Base-by-base conservation (phyloP, 164 flowering plant species). In the Stephania yunnanensis region DNA sequence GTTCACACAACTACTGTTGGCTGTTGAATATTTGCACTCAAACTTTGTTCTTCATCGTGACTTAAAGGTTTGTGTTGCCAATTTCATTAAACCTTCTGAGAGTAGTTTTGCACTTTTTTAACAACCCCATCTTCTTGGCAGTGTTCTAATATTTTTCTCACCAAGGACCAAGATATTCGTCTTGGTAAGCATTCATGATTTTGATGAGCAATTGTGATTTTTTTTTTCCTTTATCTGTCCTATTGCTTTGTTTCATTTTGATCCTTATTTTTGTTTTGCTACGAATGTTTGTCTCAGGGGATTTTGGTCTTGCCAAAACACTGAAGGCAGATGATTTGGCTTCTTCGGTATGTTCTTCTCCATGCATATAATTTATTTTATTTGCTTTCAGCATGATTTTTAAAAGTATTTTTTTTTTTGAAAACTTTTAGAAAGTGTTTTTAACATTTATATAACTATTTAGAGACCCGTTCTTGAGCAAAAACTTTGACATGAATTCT, bases 111-210 rank as follows among this genome's bases (percentile, higher is more conserved):
- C n/a, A 86, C 68, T 71, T 68, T 1, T 73, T 52, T 50, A 50
- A 17, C n/a, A 36, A 36, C 42, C 42, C 42, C 42, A 53, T 10
- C 58, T 45, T 78, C 46, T 79, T 79, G 12, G 80, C 91, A 95
- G 98, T 95, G 99, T 84, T 95, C 99, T 69, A 95, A 95, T 74
- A 95, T 95, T 71, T 95, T 95, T 85, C 98, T 95, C 67, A 93
- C 98, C 36, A 93, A 91, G 82, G 99, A 95, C 74, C 93, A 93
- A 74, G 92, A 92, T 85, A 84, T 95, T 78, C 95, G 99, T 31
- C 94, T 95, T 72, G 99, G 99, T 95, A 75, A 82, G 92, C 84
- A 12, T 31, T 42, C 15, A 22, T 44, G 17, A 68, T 53, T 69
- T 31, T 30, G 11, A 52, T 70, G 61, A 30, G 46, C 46, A 68